Percentiles rank a stretch among this genome's conserved stretches.
Conservation (phyloP, 176 grass and related monocot genomes). For the Lolium perenne region DNA sequence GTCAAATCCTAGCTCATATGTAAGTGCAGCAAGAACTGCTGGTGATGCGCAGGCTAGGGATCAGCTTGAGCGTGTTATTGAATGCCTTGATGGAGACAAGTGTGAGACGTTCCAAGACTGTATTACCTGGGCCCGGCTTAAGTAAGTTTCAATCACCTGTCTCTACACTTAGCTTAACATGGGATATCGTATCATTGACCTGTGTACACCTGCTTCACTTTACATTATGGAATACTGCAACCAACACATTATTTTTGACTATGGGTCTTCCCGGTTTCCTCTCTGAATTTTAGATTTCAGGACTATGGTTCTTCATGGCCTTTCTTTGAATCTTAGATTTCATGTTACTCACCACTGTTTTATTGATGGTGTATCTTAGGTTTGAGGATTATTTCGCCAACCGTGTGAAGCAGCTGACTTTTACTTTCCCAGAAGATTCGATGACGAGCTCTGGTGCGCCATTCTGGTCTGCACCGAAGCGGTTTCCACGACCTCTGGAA, state of each 20-base stretch:
- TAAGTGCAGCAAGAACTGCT: conserved; percentile 60
- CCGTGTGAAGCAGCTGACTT: conserved; percentile 86
- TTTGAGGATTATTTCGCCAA: conserved; percentile 95
- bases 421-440: conserved; percentile 84
- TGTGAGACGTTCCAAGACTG: conserved; percentile 93
- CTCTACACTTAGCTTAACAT: background rate
- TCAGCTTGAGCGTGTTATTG: conserved; percentile 81
- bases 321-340: too few relatives aligned
- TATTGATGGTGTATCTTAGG: conserved; percentile 46
- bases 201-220: conserved; percentile 23
- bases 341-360: background rate
- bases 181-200: background rate
- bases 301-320: background rate
- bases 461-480: conserved; percentile 93
- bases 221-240: conserved; percentile 7
- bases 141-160: conserved; percentile 51
- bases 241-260: background rate
- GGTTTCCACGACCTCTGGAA: conserved; percentile 78
- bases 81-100: conserved; percentile 78
- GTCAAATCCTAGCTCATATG: conserved; percentile 68
- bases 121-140: conserved; percentile 82
- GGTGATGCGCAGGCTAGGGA: conserved; percentile 90
- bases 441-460: conserved; percentile 78
- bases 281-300: background rate
- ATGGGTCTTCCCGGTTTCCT: background rate